phyloP scores from a whole-genome alignment of 441 rosid genomes.

The Jatropha podagrica region DNA sequence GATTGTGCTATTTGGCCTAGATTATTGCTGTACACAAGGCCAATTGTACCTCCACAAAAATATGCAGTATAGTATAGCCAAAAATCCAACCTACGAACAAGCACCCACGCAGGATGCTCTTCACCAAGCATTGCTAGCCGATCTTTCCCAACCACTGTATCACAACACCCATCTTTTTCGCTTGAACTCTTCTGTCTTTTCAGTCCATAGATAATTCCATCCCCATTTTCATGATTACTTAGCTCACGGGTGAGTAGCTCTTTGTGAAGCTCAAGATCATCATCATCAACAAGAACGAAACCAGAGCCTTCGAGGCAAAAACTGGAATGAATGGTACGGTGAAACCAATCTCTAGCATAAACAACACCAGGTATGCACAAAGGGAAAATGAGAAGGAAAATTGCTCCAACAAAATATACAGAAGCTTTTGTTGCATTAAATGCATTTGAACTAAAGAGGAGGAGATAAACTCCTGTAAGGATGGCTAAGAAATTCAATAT shows the following conservation, averaged over 20 bases:
- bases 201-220: slow-evolving; percentile 25
- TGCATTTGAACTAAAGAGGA: slow-evolving; percentile 47
- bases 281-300: slow-evolving; percentile 74
- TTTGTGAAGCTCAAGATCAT: slow-evolving; percentile 85
- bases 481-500: slow-evolving; percentile 64
- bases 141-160: slow-evolving; percentile 50
- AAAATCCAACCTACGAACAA: slow-evolving; percentile 72
- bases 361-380: slow-evolving; percentile 77
- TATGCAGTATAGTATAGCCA: slow-evolving; percentile 85
- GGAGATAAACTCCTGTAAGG: slow-evolving; percentile 77
- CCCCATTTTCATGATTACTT: slow-evolving; percentile 38
- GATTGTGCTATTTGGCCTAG: slow-evolving; percentile 94
- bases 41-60: slow-evolving; percentile 94
- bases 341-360: slow-evolving; percentile 76
- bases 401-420: slow-evolving; percentile 66
- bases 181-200: slow-evolving; percentile 31
- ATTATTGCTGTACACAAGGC: slow-evolving; percentile 93
- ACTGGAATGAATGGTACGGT: slow-evolving; percentile 55
- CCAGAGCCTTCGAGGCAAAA: slow-evolving; percentile 56
- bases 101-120: slow-evolving; percentile 61
- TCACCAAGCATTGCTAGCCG: slow-evolving; percentile 64
- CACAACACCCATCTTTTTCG: slow-evolving; percentile 45
- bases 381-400: slow-evolving; percentile 67
- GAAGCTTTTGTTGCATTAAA: slow-evolving; percentile 39
- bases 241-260: slow-evolving; percentile 50